Base-by-base conservation (phyloP, 306 rosid genomes). In the Begonia fuchsioides region DNA sequence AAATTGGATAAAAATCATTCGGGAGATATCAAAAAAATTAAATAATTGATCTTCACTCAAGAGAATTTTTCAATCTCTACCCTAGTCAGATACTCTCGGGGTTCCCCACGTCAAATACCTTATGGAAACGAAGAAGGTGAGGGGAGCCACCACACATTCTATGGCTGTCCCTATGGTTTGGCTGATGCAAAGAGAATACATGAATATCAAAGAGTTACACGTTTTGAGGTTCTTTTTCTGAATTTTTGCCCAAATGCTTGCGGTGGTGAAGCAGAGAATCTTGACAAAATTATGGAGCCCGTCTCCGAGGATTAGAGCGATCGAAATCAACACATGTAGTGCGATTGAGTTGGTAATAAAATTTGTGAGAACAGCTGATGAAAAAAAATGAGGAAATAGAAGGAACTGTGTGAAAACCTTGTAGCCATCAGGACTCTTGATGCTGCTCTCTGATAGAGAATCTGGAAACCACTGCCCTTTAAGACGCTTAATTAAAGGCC, bases 381-480 rank as follows among this genome's bases (percentile, higher is more conserved):
- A n/a, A n/a, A n/a, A 19, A n/a, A n/a, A n/a, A n/a, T n/a, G n/a
- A n/a, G n/a, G n/a, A n/a, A n/a, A n/a, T n/a, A n/a, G n/a, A n/a
- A n/a, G n/a, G n/a, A n/a, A n/a, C n/a, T n/a, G n/a, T n/a, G n/a
- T n/a, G 49, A 92, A 86, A 40, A 87, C 98, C 96, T 92, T 92
- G 68, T 92, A 92, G 38, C 98, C 98, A 50, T 66, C 82, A 32
- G 86, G 86, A 59, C 98, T 86, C 74, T 77, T 79, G 96, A 92
- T 86, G 52, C 96, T 92, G 56, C 86, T 75, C 68, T 92, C 88
- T 15, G 87, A 50, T 57, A 92, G 49, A 63, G 47, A 73, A 47
- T 54, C 73, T 39, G 98, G 96, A 60, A 71, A 92, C 98, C 98
- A 92, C 18, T 92, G 86, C 50, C 98, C 98, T 72, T 92, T 86